Evolutionary conservation across 1,139 yeast species (phyloP).

Genomic region (Candida dubliniensis): DNA sequence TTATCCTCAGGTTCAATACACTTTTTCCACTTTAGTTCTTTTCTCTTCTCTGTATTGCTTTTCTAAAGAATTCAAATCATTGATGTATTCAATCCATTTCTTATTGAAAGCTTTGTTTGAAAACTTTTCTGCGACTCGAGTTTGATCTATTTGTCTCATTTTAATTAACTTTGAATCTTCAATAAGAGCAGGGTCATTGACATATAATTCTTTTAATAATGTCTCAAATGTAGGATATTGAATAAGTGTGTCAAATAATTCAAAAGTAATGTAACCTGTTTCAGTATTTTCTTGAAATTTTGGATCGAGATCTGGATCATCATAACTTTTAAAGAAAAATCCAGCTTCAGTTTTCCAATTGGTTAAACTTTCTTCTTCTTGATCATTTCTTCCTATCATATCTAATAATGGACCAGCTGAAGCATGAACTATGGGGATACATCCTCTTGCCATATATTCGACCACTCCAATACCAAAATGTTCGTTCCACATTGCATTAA

Average conservation of each 20-base stretch:
- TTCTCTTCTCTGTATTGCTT: conserved; percentile 32
- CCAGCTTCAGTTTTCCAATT: conserved; percentile 56
- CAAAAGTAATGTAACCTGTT: conserved; percentile 19
- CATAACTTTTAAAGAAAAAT: conserved; percentile 61
- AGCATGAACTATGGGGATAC: conserved; percentile 87
- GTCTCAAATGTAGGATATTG: conserved; percentile 42
- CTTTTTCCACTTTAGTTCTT: conserved; percentile 40
- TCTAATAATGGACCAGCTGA: conserved; percentile 90
- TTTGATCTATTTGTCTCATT: conserved; percentile 54
- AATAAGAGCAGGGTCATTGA: conserved; percentile 38
- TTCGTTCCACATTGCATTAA: conserved; percentile 99
- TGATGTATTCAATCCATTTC: conserved; percentile 56
- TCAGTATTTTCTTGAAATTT: conserved; percentile 16
- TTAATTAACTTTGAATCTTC: conserved; percentile 30
- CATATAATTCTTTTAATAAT: conserved; percentile 39
- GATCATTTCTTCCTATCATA: conserved; percentile 37
- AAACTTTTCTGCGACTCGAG: conserved; percentile 58
- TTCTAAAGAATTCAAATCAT: conserved; percentile 41
- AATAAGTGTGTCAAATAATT: conserved; percentile 16
- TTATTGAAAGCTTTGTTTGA: conserved; percentile 63
- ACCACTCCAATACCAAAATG: conserved; percentile 98
- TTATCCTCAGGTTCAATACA: conserved; percentile 27
- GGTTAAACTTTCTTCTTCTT: conserved; percentile 16
- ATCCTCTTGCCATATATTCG: conserved; percentile 85
- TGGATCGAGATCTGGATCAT: conserved; percentile 63